A percentile compares a stretch with the other conserved stretches of the same genome.
phyloP scores from a whole-genome alignment of 805 yeast species.

The Metschnikowia continentalis region DNA sequence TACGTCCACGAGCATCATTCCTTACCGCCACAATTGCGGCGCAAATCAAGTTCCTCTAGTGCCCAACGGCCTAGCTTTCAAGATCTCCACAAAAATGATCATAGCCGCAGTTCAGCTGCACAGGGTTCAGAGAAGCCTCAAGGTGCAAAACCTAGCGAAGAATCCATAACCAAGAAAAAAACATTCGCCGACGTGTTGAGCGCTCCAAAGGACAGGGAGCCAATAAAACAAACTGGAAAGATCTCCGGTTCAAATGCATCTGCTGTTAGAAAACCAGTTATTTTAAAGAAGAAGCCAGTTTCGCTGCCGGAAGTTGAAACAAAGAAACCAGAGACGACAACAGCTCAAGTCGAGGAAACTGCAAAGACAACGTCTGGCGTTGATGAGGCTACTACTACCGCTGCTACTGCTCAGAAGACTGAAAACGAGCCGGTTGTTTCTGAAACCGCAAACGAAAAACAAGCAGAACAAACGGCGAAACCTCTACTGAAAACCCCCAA shows the following conservation, averaged over 20 bases:
- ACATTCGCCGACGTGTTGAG: constrained; percentile 40
- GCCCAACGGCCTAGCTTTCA: neutral
- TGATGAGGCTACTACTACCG: neutral
- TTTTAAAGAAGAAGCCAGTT: constrained; percentile 33
- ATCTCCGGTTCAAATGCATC: constrained; percentile 25
- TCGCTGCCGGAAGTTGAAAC: neutral
- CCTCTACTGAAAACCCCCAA: neutral
- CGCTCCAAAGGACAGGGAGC: constrained; percentile 16
- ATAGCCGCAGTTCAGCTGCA: neutral
- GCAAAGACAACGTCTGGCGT: neutral
- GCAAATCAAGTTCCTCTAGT: constrained; percentile 1
- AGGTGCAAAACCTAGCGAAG: neutral
- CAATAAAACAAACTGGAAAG: constrained; percentile 16
- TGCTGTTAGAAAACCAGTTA: constrained; percentile 28
- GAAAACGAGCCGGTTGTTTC: neutral
- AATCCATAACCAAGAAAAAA: constrained; percentile 18
- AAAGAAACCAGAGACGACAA: neutral
- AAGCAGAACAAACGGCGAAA: neutral
- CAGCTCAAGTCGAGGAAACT: neutral
- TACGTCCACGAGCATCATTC: neutral
- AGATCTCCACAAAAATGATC: neutral
- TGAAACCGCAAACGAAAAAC: neutral
- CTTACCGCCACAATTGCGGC: constrained; percentile 1
- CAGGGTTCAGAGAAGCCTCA: neutral
- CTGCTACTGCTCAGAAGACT: neutral